Evolutionary conservation across 2,329 filamentous ascomycete genomes (phyloP), one percentile per base, ranked within the genome.

Genomic region (Monosporascus ibericus): DNA sequence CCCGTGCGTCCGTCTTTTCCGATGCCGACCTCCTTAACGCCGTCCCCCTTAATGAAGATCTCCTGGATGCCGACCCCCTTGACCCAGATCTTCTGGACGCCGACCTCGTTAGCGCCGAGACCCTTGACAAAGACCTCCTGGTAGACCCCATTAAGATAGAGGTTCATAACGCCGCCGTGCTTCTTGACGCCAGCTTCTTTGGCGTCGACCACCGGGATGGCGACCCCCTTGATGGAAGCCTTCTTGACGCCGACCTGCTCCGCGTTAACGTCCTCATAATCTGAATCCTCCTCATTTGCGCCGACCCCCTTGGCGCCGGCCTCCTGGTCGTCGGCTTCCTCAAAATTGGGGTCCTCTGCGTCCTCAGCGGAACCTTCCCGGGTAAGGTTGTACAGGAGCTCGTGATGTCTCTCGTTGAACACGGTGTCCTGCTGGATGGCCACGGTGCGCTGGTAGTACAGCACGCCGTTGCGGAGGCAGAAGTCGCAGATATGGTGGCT

Each of bases 401-500:
- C 14, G 14, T 47, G 15, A 5, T 36, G 18, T 36, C 36, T n/a
- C 11, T 49, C n/a, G 20, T 49, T 42, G 48, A 49, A 30, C 27
- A 46, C 39, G 27, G 27, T 46, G 24, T 50, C 25, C 48, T 22
- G 39, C 40, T 27, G 14, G 3, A 46, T 25, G 14, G 42, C 42
- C 22, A 46, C 48, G n/a, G 48, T 50, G 34, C 48, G 44, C 25
- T 46, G 40, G 39, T 46, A 50, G 48, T 50, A 37, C 11, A 20
- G 34, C 14, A 46, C 24, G 15, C 48, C 48, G 37, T 30, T 25
- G 38, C 44, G 39, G 17, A 50, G 48, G 47, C 57, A 62, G 3
- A 52, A 20, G 15, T 62, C 60, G 48, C 58, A 60, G 17, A 58
- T 24, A 5, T 55, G 52, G 9, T 34, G 11, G 18, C 22, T 42